Percentiles rank a stretch among this genome's conserved stretches.
phyloP scores from a whole-genome alignment of 139 green algal species.

The Asterochloris erici region DNA sequence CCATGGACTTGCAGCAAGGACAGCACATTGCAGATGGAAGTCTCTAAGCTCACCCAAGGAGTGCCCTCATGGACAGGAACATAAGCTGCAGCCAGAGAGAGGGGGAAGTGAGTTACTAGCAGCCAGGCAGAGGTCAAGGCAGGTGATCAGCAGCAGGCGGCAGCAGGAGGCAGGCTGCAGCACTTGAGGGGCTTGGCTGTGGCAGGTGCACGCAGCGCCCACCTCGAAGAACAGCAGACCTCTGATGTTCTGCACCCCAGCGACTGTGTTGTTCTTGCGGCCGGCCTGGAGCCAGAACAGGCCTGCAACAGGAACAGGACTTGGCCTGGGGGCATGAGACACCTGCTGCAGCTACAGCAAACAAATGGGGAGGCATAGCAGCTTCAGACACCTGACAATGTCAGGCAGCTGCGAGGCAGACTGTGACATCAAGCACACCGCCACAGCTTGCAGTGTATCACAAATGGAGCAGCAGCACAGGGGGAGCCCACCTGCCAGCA shows the following conservation, averaged over 20 bases:
- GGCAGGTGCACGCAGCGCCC: no score
- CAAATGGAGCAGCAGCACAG: not conserved
- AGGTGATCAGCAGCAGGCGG: no score
- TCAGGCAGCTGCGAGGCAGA: not conserved
- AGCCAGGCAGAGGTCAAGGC: no score
- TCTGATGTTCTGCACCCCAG: conserved; percentile 9
- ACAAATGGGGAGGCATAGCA: not conserved
- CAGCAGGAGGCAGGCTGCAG: no score
- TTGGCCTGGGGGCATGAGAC: no score
- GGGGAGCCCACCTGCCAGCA: conserved; percentile 18
- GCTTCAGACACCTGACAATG: not conserved
- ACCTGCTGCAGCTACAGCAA: no score
- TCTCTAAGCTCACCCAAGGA: conserved; percentile 12
- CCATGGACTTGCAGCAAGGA: no score
- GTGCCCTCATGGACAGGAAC: conserved; percentile 44
- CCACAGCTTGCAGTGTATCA: not conserved
- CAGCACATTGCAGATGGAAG: no score
- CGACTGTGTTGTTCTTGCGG: conserved; percentile 1
- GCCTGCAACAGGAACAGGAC: conserved; percentile 16
- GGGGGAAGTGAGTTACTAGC: no score
- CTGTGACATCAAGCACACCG: not conserved
- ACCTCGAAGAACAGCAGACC: conserved; percentile 54
- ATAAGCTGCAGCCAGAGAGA: conserved; percentile 18
- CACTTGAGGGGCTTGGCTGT: no score
- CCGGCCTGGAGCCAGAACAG: conserved; percentile 26